A percentile compares a stretch with the other conserved stretches of the same genome.
Conservation (phyloP, 1,284 basidiomycete species). For the Cryptococcus maquisensis region DNA sequence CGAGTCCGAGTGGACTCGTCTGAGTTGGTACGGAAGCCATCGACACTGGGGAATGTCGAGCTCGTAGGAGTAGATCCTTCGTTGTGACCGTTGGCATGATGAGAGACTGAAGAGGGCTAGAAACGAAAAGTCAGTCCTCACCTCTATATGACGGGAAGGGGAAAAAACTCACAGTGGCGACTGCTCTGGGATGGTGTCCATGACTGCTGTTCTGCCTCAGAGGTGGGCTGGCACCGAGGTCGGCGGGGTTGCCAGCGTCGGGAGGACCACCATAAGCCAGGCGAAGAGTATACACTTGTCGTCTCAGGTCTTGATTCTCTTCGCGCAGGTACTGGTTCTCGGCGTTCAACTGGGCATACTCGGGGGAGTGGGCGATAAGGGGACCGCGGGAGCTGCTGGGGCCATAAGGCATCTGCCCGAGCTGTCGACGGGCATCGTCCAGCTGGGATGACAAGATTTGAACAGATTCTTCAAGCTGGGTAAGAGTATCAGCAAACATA, state of each 20-base stretch:
- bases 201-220: constrained; percentile 13
- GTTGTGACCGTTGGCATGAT: not conserved
- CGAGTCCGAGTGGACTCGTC: constrained; percentile 20
- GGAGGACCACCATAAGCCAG: constrained; percentile 8
- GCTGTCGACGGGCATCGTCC: constrained; percentile 41
- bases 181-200: not conserved
- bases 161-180: constrained; percentile 7
- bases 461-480: constrained; percentile 41
- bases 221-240: constrained; percentile 11
- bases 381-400: constrained; percentile 15
- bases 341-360: constrained; percentile 29
- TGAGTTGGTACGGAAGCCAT: constrained; percentile 16
- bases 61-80: constrained; percentile 5
- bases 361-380: constrained; percentile 31
- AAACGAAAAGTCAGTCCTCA: not conserved
- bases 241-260: not conserved
- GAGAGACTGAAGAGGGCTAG: not conserved
- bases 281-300: constrained; percentile 36
- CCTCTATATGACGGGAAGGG: not conserved
- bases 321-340: constrained; percentile 43
- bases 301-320: constrained; percentile 40
- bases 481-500: not conserved
- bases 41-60: constrained; percentile 8
- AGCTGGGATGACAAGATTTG: constrained; percentile 35
- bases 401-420: constrained; percentile 29